Evolutionary conservation across 306 rosid species (phyloP), one percentile per base, ranked within the genome.

Genomic region (Vigna radiata): DNA sequence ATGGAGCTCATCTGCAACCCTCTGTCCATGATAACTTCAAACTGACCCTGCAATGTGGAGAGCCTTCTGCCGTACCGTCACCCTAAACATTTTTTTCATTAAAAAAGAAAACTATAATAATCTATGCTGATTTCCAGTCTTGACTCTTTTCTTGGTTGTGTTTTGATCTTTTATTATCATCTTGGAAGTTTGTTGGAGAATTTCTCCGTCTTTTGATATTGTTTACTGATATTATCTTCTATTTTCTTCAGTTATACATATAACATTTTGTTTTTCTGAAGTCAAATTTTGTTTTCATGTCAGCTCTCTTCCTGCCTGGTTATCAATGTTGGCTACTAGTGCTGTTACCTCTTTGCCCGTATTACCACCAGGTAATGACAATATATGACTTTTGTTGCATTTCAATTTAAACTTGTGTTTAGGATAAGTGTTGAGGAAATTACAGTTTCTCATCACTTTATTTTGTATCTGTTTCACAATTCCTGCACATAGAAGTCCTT

Each of bases 281-380:
- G 13, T 17, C 9, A 33, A 71, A 3, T 67, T 60, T 47, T 29
- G 41, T 79, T 68, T 75, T 33, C 75, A 65, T 70, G 53, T 7
- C 62, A 73, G 80, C 68, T 76, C 52, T 58, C 65, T 56, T 41
- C 56, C 39, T 70, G 56, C 66, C 70, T 61, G 46, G 43, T 60
- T 43, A 69, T 69, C 84, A 58, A 82, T 66, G 85, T 53, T 83
- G 78, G 78, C 84, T 29, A 79, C 80, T 50, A 60, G 75, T 61
- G 79, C 79, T 43, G 70, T 82, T 72, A 59, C 81, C 27, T 82
- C 86, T 47, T 59, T 85, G 78, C 81, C 85, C 50, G 1, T 8
- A 53, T 68, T 82, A 53, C 83, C 89, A 44, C 85, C 84, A 71
- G 89, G 89, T 85, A 85, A 71, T 43, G 23, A 62, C 53, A 43